These are phyloP conservation scores for Neofusicoccum cordaticola DNA, from an alignment of 2,329 filamentous ascomycete species.

Conservation along the genomic window DNA sequence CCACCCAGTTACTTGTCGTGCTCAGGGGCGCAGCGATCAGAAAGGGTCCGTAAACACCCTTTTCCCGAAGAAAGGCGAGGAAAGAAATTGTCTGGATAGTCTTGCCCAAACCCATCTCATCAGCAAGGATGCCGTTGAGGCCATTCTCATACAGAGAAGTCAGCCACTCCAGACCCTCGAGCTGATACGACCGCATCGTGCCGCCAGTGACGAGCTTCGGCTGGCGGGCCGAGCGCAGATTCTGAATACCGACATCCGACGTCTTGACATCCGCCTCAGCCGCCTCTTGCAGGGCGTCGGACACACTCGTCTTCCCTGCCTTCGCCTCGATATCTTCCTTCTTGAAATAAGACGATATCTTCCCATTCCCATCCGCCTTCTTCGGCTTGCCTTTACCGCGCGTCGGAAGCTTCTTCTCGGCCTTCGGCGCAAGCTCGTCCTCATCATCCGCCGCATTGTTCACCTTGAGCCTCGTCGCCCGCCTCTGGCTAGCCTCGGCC, in stretches of 20 bases:
- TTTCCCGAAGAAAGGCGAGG: slow-evolving; percentile 81
- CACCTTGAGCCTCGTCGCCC: slow-evolving; percentile 41
- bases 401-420: background rate
- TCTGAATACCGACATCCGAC: slow-evolving; percentile 61
- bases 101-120: slow-evolving; percentile 94
- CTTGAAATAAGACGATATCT: slow-evolving; percentile 60
- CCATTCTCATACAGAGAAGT: slow-evolving; percentile 80
- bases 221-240: slow-evolving; percentile 78
- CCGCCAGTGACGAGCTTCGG: slow-evolving; percentile 82
- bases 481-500: slow-evolving; percentile 45
- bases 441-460: slow-evolving; percentile 21
- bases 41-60: slow-evolving; percentile 84
- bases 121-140: slow-evolving; percentile 84
- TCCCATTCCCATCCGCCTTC: slow-evolving; percentile 31
- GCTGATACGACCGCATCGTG: slow-evolving; percentile 88
- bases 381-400: slow-evolving; percentile 38
- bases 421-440: slow-evolving; percentile 22
- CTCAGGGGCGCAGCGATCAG: slow-evolving; percentile 87
- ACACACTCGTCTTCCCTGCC: slow-evolving; percentile 52
- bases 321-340: slow-evolving; percentile 57
- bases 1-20: slow-evolving; percentile 92
- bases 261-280: slow-evolving; percentile 58
- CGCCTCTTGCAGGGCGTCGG: slow-evolving; percentile 58
- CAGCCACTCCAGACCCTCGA: slow-evolving; percentile 95
- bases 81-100: slow-evolving; percentile 88